A percentile compares a stretch with the other conserved stretches of the same genome.
phyloP scores from a whole-genome alignment of 2,329 filamentous ascomycete species.

The Ilyonectria mors-panacis region DNA sequence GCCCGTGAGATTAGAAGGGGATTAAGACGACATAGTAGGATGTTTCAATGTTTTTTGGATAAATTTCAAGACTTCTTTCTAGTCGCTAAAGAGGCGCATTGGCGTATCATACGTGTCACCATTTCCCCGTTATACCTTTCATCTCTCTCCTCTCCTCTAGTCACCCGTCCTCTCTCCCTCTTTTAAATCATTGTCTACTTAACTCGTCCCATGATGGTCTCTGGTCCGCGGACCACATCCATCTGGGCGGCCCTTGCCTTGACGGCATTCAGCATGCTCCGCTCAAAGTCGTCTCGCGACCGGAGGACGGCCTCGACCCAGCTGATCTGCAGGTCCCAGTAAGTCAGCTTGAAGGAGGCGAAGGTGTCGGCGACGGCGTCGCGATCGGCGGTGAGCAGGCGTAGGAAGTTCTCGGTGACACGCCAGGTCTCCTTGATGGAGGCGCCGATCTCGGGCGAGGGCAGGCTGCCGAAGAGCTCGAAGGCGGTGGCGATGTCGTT shows the following conservation, averaged over 20 bases:
- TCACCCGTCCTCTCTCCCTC: neutral
- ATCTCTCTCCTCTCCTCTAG: neutral
- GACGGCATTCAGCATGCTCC: constrained; percentile 87
- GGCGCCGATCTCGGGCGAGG: constrained; percentile 77
- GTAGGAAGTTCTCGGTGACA: constrained; percentile 87
- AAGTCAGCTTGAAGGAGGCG: constrained; percentile 84
- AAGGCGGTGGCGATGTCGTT: constrained; percentile 94
- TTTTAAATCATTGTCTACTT: constrained; percentile 66
- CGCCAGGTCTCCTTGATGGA: constrained; percentile 94
- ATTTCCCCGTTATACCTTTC: neutral
- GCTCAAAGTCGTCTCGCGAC: constrained; percentile 92
- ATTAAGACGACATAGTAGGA: constrained; percentile 9
- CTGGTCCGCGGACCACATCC: constrained; percentile 82
- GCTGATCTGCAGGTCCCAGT: constrained; percentile 94
- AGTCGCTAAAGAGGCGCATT: constrained; percentile 25
- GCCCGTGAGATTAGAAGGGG: neutral
- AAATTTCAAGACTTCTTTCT: constrained; percentile 10
- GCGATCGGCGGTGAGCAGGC: constrained; percentile 83
- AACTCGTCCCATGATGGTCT: constrained; percentile 96
- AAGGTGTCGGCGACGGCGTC: constrained; percentile 83
- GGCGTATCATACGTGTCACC: constrained; percentile 25
- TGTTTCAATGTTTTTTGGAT: neutral
- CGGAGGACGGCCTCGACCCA: constrained; percentile 96
- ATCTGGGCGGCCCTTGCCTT: constrained; percentile 92
- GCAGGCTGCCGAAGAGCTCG: constrained; percentile 84